These are phyloP conservation scores for Monosporozyma aerobia DNA, from an alignment of 805 yeast species.

Conservation along the genomic window DNA sequence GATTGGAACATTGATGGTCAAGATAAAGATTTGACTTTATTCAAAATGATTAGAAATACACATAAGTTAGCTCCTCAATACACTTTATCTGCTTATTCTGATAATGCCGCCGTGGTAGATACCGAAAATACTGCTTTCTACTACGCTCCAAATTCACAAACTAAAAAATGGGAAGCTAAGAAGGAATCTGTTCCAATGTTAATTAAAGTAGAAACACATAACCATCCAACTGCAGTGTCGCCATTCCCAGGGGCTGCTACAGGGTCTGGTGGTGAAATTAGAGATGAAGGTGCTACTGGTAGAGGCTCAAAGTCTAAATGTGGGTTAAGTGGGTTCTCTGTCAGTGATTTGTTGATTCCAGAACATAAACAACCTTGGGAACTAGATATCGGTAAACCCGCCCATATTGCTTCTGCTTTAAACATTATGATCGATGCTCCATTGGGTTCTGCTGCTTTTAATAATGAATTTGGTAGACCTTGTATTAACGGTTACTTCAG, in stretches of 20 bases:
- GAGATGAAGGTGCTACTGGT: conserved; percentile 99
- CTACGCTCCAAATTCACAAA: conserved; percentile 66
- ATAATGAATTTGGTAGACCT: conserved; percentile 98
- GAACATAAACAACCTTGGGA: conserved; percentile 92
- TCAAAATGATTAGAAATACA: conserved; percentile 94
- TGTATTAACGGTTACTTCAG: conserved; percentile 95
- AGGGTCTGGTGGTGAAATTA: conserved; percentile 99
- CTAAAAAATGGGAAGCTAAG: conserved; percentile 64
- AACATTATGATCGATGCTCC: conserved; percentile 98
- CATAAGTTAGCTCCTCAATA: conserved; percentile 68
- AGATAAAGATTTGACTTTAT: conserved; percentile 62
- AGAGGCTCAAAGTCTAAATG: conserved; percentile 96
- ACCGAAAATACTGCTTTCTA: conserved; percentile 52
- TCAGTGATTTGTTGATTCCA: conserved; percentile 85
- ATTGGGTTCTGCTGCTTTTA: conserved; percentile 94
- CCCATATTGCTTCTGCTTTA: conserved; percentile 83
- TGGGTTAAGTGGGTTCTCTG: conserved; percentile 89
- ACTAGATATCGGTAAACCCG: conserved; percentile 77
- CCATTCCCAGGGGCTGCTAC: conserved; percentile 99
- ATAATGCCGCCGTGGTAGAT: conserved; percentile 87
- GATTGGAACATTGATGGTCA: conserved; percentile 93
- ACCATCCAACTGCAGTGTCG: conserved; percentile 98
- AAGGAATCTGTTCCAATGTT: conserved; percentile 79
- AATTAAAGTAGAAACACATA: conserved; percentile 96
- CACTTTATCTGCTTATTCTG: conserved; percentile 91